These are phyloP conservation scores for Pilasporangium apinafurcum DNA, from an alignment of 352 stramenopile genomes.

Conservation along the genomic window DNA sequence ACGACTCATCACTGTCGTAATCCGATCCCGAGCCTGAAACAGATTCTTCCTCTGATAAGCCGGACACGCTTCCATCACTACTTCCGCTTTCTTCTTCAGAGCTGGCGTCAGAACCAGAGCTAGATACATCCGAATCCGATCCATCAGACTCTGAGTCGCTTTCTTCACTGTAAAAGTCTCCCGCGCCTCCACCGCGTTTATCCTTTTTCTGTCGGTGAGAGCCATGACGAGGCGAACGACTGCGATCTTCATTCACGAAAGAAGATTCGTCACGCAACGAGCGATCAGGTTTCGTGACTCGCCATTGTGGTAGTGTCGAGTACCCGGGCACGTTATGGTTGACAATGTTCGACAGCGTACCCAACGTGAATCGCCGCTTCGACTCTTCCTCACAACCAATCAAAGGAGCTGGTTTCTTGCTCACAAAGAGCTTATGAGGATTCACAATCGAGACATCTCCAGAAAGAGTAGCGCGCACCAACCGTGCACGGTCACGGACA, in stretches of 20 bases:
- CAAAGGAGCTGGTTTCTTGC: conserved; percentile 71
- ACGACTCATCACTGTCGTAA: conserved; percentile 30
- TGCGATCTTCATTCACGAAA: conserved; percentile 26
- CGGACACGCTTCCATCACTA: conserved; percentile 19
- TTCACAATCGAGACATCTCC: conserved; percentile 53
- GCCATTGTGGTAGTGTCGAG: conserved; percentile 64
- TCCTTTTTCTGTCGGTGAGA: conserved; percentile 14
- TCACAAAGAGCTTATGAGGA: conserved; percentile 69
- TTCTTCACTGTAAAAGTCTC: conserved; percentile 73
- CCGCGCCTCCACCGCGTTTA: conserved; percentile 21
- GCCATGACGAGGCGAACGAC: conserved; percentile 6
- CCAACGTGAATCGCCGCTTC: conserved; percentile 77
- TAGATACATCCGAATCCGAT: conserved; percentile 24
- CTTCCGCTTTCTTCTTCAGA: conserved; percentile 32
- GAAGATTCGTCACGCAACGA: conserved; percentile 71
- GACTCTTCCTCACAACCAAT: conserved; percentile 69
- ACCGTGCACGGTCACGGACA: conserved; percentile 86
- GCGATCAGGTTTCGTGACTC: conserved; percentile 50
- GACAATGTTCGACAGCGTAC: conserved; percentile 84
- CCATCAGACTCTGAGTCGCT: conserved; percentile 31
- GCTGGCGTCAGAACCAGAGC: conserved; percentile 14
- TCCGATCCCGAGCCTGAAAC: conserved; percentile 34
- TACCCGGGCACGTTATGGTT: conserved; percentile 85
- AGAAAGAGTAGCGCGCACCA: conserved; percentile 71
- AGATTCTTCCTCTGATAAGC: conserved; percentile 16